Evolutionary conservation across 2,329 filamentous ascomycete genomes (phyloP).

Genomic region (Aspergillus fijiensis): DNA sequence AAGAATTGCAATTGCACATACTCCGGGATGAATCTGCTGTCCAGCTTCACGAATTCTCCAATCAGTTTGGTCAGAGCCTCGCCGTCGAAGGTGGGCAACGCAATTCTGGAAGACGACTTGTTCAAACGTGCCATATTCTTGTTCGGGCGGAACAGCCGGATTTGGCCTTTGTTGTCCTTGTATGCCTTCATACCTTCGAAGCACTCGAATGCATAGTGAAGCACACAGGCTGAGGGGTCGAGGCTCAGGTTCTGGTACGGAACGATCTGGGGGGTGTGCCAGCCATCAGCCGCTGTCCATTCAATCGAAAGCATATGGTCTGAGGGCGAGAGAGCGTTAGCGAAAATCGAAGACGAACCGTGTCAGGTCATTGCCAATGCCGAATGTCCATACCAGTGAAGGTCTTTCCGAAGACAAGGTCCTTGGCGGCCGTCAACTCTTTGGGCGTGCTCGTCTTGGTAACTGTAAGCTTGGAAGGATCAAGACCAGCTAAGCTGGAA

Average conservation of each 20-base stretch:
- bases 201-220: conserved; percentile 97
- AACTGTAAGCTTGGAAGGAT: conserved; percentile 73
- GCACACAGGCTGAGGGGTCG: conserved; percentile 92
- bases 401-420: conserved; percentile 83
- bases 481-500: conserved; percentile 62
- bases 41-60: conserved; percentile 72
- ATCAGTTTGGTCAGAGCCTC: conserved; percentile 77
- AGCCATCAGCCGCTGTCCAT: conserved; percentile 84
- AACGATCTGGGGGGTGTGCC: conserved; percentile 77
- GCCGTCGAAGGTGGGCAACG: conserved; percentile 80
- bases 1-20: conserved; percentile 39
- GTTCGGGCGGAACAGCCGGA: conserved; percentile 89
- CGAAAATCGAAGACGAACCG: background rate
- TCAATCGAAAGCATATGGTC: conserved; percentile 97
- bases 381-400: conserved; percentile 71
- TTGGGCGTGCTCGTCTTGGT: conserved; percentile 75
- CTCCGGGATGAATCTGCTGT: conserved; percentile 85
- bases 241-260: conserved; percentile 97
- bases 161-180: conserved; percentile 74
- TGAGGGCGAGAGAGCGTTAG: conserved; percentile 41
- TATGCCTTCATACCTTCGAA: conserved; percentile 99
- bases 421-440: conserved; percentile 68
- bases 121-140: conserved; percentile 97
- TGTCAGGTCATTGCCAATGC: background rate
- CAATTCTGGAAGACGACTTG: conserved; percentile 86